Evolutionary conservation across 2,329 filamentous ascomycete genomes (phyloP).

Genomic region (Thermomyces lanuginosus): DNA sequence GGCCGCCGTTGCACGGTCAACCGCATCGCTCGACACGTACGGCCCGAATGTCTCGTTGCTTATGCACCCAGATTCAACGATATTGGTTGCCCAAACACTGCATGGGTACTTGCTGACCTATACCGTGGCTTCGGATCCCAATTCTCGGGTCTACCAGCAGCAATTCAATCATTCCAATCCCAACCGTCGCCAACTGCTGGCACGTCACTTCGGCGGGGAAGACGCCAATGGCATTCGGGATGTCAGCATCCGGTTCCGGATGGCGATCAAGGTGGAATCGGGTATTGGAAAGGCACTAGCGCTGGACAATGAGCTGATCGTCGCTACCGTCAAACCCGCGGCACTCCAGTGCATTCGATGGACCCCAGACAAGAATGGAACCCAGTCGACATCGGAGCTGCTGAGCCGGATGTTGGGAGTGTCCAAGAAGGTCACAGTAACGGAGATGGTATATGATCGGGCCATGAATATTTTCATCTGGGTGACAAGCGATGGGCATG

Average conservation of each 20-base stretch:
- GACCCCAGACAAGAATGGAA: conserved; percentile 66
- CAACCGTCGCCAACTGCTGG: conserved; percentile 29
- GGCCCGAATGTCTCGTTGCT: conserved; percentile 72
- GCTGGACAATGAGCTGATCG: conserved; percentile 79
- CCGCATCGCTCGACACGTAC: conserved; percentile 63
- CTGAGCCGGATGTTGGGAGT: conserved; percentile 77
- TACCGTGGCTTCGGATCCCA: conserved; percentile 68
- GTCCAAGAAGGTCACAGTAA: conserved; percentile 56
- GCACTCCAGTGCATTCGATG: conserved; percentile 96
- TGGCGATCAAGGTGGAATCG: conserved; percentile 96
- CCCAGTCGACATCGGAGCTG: conserved; percentile 80
- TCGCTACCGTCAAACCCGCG: conserved; percentile 77
- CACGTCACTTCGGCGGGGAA: conserved; percentile 49
- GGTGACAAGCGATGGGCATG: conserved; percentile 75
- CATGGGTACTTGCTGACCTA: conserved; percentile 87
- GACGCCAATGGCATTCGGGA: conserved; percentile 72
- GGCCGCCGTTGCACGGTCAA: conserved; percentile 68
- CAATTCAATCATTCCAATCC: conserved; percentile 44
- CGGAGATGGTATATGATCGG: conserved; percentile 81
- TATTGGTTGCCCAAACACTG: conserved; percentile 77
- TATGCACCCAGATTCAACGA: conserved; percentile 77
- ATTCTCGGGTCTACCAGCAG: conserved; percentile 69
- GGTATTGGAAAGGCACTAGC: conserved; percentile 79
- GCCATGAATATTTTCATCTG: conserved; percentile 93
- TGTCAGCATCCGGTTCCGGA: conserved; percentile 78